phyloP scores from a whole-genome alignment of 2,329 filamentous ascomycete species.

The Acrocalymma vagum region DNA sequence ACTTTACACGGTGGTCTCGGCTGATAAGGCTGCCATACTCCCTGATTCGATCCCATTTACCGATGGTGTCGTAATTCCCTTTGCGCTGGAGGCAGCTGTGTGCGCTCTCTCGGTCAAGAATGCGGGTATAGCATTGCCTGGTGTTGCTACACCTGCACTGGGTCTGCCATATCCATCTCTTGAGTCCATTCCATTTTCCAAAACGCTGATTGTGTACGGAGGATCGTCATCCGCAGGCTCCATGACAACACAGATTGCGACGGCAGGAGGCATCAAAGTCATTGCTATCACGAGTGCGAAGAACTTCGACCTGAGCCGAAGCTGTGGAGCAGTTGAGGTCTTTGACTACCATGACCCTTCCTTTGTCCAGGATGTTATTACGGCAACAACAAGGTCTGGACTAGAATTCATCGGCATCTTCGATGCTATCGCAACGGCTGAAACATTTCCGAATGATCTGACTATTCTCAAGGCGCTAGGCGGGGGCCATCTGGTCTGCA shows the following conservation, averaged over 20 bases:
- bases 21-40: slow-evolving; percentile 47
- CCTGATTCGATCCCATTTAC: slow-evolving; percentile 50
- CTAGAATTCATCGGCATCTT: slow-evolving; percentile 51
- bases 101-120: slow-evolving; percentile 48
- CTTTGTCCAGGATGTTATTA: slow-evolving; percentile 47
- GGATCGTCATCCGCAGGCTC: slow-evolving; percentile 53
- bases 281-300: slow-evolving; percentile 44
- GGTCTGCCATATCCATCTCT: slow-evolving; percentile 49
- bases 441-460: slow-evolving; percentile 26
- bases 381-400: slow-evolving; percentile 40
- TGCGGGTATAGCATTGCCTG: slow-evolving; percentile 26
- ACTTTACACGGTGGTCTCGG: slow-evolving; percentile 43
- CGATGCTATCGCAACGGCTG: slow-evolving; percentile 40
- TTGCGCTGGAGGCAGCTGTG: slow-evolving; percentile 53
- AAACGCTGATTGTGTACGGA: slow-evolving; percentile 58
- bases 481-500: slow-evolving; percentile 46
- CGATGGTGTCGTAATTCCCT: slow-evolving; percentile 50
- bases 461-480: slow-evolving; percentile 35
- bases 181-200: slow-evolving; percentile 31
- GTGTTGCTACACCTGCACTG: slow-evolving; percentile 37
- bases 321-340: slow-evolving; percentile 30
- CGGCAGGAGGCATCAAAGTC: slow-evolving; percentile 49
- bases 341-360: slow-evolving; percentile 34
- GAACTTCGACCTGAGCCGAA: slow-evolving; percentile 28
- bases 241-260: slow-evolving; percentile 52